Percentiles rank a stretch among this genome's conserved stretches.
phyloP scores from a whole-genome alignment of 495 filamentous ascomycete species.

The Apiosordaria backusii region DNA sequence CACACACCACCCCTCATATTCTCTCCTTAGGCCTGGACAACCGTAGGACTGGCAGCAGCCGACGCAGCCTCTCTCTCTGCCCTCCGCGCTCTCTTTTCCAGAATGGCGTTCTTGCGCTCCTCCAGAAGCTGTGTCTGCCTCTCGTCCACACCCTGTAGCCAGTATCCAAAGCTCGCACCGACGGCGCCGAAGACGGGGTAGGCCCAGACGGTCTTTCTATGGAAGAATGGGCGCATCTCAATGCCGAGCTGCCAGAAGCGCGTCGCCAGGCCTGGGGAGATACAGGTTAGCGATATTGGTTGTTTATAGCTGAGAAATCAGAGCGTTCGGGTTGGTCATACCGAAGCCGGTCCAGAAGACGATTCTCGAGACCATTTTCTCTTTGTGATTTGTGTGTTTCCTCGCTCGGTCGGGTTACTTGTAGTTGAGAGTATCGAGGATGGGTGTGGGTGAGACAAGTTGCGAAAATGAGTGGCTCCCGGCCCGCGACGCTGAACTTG shows the following conservation, averaged over 20 bases:
- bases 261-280: conserved; percentile 69
- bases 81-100: conserved; percentile 83
- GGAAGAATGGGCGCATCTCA: conserved; percentile 94
- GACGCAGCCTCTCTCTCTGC: conserved; percentile 54
- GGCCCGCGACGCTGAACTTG: neutral
- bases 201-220: conserved; percentile 71
- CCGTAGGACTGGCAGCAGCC: conserved; percentile 22
- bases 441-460: no score
- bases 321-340: conserved; percentile 37
- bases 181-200: conserved; percentile 84
- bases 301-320: conserved; percentile 4
- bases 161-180: conserved; percentile 93
- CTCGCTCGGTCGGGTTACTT: neutral
- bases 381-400: conserved; percentile 20
- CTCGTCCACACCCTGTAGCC: conserved; percentile 81
- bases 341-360: conserved; percentile 98
- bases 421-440: neutral
- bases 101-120: conserved; percentile 68
- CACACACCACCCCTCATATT: neutral
- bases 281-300: neutral
- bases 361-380: conserved; percentile 65
- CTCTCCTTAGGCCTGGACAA: conserved; percentile 23
- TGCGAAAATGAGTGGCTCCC: neutral
- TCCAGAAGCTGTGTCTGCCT: conserved; percentile 70
- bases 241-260: conserved; percentile 95